phyloP scores from a whole-genome alignment of 106 monocot species.

The Iris macrosiphon region DNA sequence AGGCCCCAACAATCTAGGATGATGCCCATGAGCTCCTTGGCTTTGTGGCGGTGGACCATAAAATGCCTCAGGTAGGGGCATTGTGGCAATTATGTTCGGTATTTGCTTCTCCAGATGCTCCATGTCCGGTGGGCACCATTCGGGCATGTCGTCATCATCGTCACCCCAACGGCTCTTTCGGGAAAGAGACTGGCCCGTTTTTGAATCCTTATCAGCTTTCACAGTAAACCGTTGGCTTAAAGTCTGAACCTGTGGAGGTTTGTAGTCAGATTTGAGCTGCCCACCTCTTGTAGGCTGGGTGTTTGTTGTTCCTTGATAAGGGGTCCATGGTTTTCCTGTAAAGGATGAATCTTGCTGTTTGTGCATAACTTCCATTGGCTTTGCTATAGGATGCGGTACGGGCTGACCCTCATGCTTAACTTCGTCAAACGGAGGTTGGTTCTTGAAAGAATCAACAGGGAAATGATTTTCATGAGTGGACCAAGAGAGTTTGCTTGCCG shows the following conservation, averaged over 20 bases:
- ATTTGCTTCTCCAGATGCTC: constrained; percentile 5
- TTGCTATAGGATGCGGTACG: constrained; percentile 3
- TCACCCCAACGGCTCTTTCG: constrained; percentile 16
- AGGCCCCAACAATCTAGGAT: not conserved
- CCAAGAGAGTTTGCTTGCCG: not conserved
- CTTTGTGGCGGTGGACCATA: not conserved
- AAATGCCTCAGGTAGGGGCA: not conserved
- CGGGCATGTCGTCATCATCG: constrained; percentile 70
- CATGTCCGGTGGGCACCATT: constrained; percentile 61
- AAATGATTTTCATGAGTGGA: not conserved
- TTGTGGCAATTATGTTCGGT: not conserved
- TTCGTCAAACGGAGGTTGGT: constrained; percentile 1
- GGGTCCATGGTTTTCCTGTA: not conserved
- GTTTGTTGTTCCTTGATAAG: not conserved
- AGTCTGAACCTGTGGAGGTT: not conserved
- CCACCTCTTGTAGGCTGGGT: not conserved
- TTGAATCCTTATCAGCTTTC: constrained; percentile 3
- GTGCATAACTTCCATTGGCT: not conserved
- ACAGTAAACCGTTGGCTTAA: not conserved
- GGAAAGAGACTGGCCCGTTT: not conserved
- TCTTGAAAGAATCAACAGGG: not conserved
- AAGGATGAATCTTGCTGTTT: constrained; percentile 2
- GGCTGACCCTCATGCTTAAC: not conserved
- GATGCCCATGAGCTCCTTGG: constrained; percentile 6
- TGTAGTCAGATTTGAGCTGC: not conserved